phyloP scores from a whole-genome alignment of 2,329 filamentous ascomycete genomes.

The Aspergillus calidoustus region DNA sequence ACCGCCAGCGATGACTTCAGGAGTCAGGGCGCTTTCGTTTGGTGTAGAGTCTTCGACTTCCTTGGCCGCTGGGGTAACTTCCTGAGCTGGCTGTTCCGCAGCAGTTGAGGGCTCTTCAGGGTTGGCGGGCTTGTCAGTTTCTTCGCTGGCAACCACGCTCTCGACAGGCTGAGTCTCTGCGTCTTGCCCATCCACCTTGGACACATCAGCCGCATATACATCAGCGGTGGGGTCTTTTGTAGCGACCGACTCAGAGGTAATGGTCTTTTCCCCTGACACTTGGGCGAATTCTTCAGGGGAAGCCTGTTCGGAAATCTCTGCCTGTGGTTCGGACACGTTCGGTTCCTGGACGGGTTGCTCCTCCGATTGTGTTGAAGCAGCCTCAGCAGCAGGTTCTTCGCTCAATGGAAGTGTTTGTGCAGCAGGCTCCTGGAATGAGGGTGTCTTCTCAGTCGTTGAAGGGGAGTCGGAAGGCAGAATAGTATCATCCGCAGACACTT shows the following conservation, averaged over 20 bases:
- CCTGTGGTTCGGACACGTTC: background rate
- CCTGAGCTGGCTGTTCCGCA: slow-evolving; percentile 12
- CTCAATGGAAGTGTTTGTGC: slow-evolving; percentile 8
- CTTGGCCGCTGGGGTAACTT: slow-evolving; percentile 1
- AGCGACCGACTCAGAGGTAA: slow-evolving; percentile 4
- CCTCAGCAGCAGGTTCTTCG: slow-evolving; percentile 15
- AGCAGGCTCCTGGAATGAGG: slow-evolving; percentile 5
- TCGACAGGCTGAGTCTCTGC: slow-evolving; percentile 7
- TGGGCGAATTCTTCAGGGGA: slow-evolving; percentile 1
- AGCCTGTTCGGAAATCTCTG: slow-evolving; percentile 5
- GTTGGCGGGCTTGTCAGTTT: slow-evolving; percentile 5
- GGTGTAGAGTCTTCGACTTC: slow-evolving; percentile 18
- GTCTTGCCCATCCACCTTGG: slow-evolving; percentile 12
- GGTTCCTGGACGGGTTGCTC: slow-evolving; percentile 19
- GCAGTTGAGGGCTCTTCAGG: slow-evolving; percentile 11
- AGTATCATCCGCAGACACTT: background rate
- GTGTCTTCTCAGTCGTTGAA: background rate
- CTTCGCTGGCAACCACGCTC: background rate
- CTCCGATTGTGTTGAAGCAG: slow-evolving; percentile 9
- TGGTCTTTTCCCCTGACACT: background rate
- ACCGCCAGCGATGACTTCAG: slow-evolving; percentile 34
- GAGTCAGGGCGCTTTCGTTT: slow-evolving; percentile 27
- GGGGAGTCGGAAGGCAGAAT: background rate
- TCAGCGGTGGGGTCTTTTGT: slow-evolving; percentile 1
- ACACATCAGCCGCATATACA: slow-evolving; percentile 9